Evolutionary conservation across 805 yeast species (phyloP).

Genomic region (Wickerhamomyces chaumierensis): DNA sequence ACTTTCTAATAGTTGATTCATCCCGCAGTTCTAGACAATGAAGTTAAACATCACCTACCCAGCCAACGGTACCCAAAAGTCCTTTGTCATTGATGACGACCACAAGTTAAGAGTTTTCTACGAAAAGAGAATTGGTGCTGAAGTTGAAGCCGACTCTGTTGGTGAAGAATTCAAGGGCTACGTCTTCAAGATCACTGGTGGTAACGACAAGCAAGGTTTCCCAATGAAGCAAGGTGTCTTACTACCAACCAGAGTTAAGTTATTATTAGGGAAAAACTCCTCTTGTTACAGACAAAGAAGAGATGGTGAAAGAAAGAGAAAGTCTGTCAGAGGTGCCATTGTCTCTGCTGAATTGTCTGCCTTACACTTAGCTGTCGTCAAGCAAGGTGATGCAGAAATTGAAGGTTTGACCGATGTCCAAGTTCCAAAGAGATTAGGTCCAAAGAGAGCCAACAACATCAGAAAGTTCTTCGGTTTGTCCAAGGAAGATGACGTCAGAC

Average conservation of each 20-base stretch:
- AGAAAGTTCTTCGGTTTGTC: slow-evolving; percentile 98
- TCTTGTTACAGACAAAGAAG: slow-evolving; percentile 99
- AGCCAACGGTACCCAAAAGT: slow-evolving; percentile 99
- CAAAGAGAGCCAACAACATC: slow-evolving; percentile 99
- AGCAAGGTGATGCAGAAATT: slow-evolving; percentile 94
- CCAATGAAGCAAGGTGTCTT: slow-evolving; percentile 99
- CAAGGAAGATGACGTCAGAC: slow-evolving; percentile 57
- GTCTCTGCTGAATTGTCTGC: slow-evolving; percentile 96
- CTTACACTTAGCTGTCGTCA: slow-evolving; percentile 83
- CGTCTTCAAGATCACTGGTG: slow-evolving; percentile 97
- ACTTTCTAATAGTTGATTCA: too few relatives aligned
- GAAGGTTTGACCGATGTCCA: slow-evolving; percentile 92
- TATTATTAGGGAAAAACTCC: slow-evolving; percentile 85
- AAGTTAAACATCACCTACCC: slow-evolving; percentile 96
- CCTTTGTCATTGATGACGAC: slow-evolving; percentile 97
- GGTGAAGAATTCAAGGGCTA: slow-evolving; percentile 99
- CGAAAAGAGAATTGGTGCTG: slow-evolving; percentile 99
- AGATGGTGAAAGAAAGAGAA: slow-evolving; percentile 99
- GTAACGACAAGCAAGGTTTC: slow-evolving; percentile 99
- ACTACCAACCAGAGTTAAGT: slow-evolving; percentile 99
- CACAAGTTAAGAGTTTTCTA: slow-evolving; percentile 96
- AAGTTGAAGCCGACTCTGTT: slow-evolving; percentile 96
- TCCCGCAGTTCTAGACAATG: slow-evolving; percentile 1
- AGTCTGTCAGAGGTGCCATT: slow-evolving; percentile 99
- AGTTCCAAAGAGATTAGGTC: slow-evolving; percentile 98